These are phyloP conservation scores for Nicotiana paniculata DNA, from an alignment of 257 asterid species.

Conservation along the genomic window DNA sequence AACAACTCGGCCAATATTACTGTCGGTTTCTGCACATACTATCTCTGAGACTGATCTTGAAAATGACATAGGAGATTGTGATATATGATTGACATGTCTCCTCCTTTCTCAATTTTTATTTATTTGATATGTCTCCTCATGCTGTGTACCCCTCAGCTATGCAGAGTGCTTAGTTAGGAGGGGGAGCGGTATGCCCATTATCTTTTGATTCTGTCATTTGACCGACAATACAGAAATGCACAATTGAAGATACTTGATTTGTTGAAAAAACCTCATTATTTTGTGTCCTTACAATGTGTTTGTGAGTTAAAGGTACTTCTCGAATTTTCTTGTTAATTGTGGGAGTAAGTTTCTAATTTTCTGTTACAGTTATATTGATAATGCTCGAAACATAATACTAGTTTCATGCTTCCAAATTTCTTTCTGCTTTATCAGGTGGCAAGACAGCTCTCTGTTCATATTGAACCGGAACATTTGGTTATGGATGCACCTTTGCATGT, in stretches of 20 bases:
- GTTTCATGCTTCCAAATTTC: background rate
- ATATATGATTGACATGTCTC: background rate
- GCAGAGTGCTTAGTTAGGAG: background rate
- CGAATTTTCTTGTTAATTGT: background rate
- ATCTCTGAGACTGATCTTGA: background rate
- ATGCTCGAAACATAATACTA: background rate
- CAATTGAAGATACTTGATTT: background rate
- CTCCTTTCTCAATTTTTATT: background rate
- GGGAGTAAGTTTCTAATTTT: background rate
- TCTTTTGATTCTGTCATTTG: background rate
- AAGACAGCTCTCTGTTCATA: constrained; percentile 63
- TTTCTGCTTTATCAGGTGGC: constrained; percentile 37
- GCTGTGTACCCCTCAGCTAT: background rate
- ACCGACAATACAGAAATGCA: background rate
- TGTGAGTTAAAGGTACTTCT: background rate
- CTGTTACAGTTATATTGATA: background rate
- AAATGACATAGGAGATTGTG: background rate
- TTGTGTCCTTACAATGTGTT: background rate
- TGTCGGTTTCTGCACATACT: background rate
- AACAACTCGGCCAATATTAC: background rate
- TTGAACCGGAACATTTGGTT: constrained; percentile 63
- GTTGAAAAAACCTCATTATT: background rate
- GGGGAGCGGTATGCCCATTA: background rate
- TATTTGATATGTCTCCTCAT: background rate
- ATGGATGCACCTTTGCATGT: constrained; percentile 54